Evolutionary conservation across 1,284 basidiomycete species (phyloP).

Genomic region (Acaromyces ingoldii): DNA sequence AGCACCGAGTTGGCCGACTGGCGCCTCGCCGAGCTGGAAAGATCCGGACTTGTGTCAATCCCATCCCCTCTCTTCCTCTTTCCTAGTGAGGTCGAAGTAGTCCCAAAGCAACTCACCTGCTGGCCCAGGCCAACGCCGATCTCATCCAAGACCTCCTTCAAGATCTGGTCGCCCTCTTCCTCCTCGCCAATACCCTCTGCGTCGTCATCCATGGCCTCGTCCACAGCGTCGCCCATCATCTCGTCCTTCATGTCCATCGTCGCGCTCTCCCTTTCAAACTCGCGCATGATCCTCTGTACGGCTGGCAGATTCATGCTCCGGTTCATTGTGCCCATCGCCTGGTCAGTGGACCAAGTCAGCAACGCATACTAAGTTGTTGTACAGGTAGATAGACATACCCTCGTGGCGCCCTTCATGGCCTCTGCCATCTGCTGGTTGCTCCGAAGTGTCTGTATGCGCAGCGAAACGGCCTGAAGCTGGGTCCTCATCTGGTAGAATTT

Average conservation of each 20-base stretch:
- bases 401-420: slow-evolving; percentile 95
- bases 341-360: background rate
- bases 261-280: slow-evolving; percentile 93
- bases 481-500: slow-evolving; percentile 99
- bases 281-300: slow-evolving; percentile 93
- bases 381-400: slow-evolving; percentile 56
- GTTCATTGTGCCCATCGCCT: slow-evolving; percentile 96
- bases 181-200: slow-evolving; percentile 64
- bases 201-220: slow-evolving; percentile 93
- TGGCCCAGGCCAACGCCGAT: slow-evolving; percentile 90
- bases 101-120: slow-evolving; percentile 60
- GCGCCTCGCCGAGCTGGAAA: slow-evolving; percentile 38
- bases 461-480: slow-evolving; percentile 89
- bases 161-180: slow-evolving; percentile 89
- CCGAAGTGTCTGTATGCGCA: slow-evolving; percentile 91
- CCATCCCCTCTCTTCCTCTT: background rate
- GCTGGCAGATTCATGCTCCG: slow-evolving; percentile 86
- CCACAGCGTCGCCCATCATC: slow-evolving; percentile 98
- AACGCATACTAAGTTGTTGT: background rate
- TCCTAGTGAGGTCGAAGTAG: background rate
- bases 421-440: slow-evolving; percentile 99
- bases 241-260: slow-evolving; percentile 99
- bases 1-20: slow-evolving; percentile 25
- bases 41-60: background rate
- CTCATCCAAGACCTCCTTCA: slow-evolving; percentile 94